phyloP scores from a whole-genome alignment of 768 basidiomycete species.

The Multifurca ochricompacta region DNA sequence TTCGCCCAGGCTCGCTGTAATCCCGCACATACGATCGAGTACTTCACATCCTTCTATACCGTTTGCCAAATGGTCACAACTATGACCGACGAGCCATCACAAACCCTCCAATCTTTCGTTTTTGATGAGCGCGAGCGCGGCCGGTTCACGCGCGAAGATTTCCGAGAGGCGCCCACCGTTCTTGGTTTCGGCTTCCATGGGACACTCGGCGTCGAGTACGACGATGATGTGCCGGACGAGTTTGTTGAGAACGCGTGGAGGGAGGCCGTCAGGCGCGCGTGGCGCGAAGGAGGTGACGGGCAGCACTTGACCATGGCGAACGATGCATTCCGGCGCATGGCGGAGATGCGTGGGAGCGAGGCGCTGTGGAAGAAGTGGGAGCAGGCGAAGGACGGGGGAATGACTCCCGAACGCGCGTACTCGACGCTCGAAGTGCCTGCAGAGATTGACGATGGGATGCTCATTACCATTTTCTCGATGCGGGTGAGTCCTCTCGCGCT shows the following conservation, averaged over 20 bases:
- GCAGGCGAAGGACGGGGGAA: slow-evolving; percentile 43
- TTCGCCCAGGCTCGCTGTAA: slow-evolving; percentile 77
- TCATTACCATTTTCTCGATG: slow-evolving; percentile 64
- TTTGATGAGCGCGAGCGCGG: slow-evolving; percentile 54
- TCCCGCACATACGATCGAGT: slow-evolving; percentile 50
- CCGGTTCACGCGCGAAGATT: slow-evolving; percentile 54
- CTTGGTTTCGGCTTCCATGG: slow-evolving; percentile 66
- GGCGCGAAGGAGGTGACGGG: slow-evolving; percentile 40
- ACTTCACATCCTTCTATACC: slow-evolving; percentile 52
- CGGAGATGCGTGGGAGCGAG: slow-evolving; percentile 51
- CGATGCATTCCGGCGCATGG: slow-evolving; percentile 62
- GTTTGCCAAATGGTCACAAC: slow-evolving; percentile 45
- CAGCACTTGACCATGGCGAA: slow-evolving; percentile 47
- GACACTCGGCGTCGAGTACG: slow-evolving; percentile 58
- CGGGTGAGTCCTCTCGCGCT: slow-evolving; percentile 56
- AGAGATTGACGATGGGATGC: slow-evolving; percentile 71
- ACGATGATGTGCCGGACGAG: slow-evolving; percentile 56
- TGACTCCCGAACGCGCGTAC: slow-evolving; percentile 69
- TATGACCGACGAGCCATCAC: slow-evolving; percentile 38
- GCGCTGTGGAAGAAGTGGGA: slow-evolving; percentile 45
- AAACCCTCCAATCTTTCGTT: slow-evolving; percentile 49
- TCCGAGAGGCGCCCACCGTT: slow-evolving; percentile 36
- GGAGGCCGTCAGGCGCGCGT: slow-evolving; percentile 46
- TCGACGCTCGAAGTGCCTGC: slow-evolving; percentile 58
- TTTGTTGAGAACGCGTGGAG: slow-evolving; percentile 70